These are phyloP conservation scores for Petunia hybrid DNA, from an alignment of 305 asterid species.

Conservation along the genomic window DNA sequence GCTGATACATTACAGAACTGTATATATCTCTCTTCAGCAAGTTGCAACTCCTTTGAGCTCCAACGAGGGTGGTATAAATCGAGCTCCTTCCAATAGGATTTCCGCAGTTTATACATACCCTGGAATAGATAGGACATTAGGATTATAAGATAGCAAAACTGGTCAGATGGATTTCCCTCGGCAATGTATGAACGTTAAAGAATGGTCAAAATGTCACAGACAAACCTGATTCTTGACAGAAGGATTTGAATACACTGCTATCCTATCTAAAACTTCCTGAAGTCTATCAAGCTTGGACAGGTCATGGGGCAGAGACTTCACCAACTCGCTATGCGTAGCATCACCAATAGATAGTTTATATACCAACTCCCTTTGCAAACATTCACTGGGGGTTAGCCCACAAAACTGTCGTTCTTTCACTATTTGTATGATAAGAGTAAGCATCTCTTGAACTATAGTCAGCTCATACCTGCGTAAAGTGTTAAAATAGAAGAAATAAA, in stretches of 20 bases:
- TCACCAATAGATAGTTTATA: slow-evolving; percentile 85
- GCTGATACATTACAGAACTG: slow-evolving; percentile 89
- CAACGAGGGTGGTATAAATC: slow-evolving; percentile 97
- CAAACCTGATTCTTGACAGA: slow-evolving; percentile 96
- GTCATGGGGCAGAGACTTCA: slow-evolving; percentile 88
- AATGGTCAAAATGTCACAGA: neutral
- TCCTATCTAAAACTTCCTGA: slow-evolving; percentile 78
- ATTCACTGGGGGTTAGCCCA: slow-evolving; percentile 82
- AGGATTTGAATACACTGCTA: slow-evolving; percentile 92
- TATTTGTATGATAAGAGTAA: slow-evolving; percentile 83
- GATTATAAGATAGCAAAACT: neutral
- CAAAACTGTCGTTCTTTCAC: slow-evolving; percentile 92
- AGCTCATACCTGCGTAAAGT: slow-evolving; percentile 77
- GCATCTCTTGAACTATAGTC: slow-evolving; percentile 79
- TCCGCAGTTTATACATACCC: slow-evolving; percentile 91
- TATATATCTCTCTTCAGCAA: slow-evolving; percentile 92
- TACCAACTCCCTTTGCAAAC: slow-evolving; percentile 86
- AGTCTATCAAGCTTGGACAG: slow-evolving; percentile 76
- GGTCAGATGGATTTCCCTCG: neutral
- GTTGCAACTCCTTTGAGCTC: slow-evolving; percentile 90
- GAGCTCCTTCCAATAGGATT: slow-evolving; percentile 83
- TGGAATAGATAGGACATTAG: slow-evolving; percentile 43
- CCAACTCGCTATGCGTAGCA: slow-evolving; percentile 94
- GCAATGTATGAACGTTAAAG: neutral
- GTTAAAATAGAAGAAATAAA: slow-evolving; percentile 11